Base-by-base conservation (phyloP, 2,329 filamentous ascomycete genomes). In the Xylogone sp. region DNA sequence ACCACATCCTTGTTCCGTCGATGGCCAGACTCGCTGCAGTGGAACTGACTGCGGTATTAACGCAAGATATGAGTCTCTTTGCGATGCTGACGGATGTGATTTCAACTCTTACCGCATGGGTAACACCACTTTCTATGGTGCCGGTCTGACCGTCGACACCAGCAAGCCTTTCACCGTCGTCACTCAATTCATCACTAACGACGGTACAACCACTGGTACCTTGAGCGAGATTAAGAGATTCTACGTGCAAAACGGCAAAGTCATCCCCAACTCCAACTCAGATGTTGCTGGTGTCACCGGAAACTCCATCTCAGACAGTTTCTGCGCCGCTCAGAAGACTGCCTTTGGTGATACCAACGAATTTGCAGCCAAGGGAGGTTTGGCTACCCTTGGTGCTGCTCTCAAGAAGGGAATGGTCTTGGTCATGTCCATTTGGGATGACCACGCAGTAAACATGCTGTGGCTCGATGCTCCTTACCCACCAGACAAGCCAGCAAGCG, bases 391-490 rank as follows among this genome's bases (percentile, higher is more conserved):
- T 75, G 74, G 77, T 53, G 65, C 71, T 1, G 81, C 80, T 22
- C 69, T 87, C 49, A 66, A 68, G 10, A 65, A 81, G 29, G 61
- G 61, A 44, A 83, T 86, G 79, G 84, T 86, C 45, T 74, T 88
- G 12, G 83, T 86, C 61, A 77, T 87, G 76, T 77, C 74, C 45
- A 72, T 84, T 60, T 81, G 77, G 77, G 68, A 72, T 59, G 72
- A 75, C 55, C 79, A 88, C 68, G 68, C 77, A 53, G 72, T 79
- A 62, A 76, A 85, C 71, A 90, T 90, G 85, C 78, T 86, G 61
- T 90, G 87, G 87, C 79, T 90, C 62, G 86, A 90, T 74, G 80
- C 79, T 56, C 77, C 73, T 66, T 87, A 80, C 75, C 85, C 85
- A 55, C 70, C 74, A 55, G 62, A 65, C 51, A 67, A 60, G 31